These are phyloP conservation scores for Backusella morwellensis DNA, from an alignment of 192 early-diverging fungal genomes.

Conservation along the genomic window DNA sequence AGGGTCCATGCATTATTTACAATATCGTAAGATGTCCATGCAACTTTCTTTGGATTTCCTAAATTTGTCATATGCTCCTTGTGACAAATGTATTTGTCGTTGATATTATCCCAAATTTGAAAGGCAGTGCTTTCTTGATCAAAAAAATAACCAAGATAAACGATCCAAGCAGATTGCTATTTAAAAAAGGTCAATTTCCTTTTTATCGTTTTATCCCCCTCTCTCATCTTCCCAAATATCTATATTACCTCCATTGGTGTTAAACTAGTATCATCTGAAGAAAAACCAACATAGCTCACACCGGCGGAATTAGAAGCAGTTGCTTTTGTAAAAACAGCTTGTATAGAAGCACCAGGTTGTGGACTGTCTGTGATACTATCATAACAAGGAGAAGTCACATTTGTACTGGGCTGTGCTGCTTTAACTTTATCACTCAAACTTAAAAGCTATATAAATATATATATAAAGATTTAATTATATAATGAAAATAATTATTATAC, in stretches of 20 bases:
- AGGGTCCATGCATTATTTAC: neutral
- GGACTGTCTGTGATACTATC: neutral
- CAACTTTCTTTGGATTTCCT: neutral
- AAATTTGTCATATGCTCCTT: neutral
- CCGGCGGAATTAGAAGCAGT: neutral
- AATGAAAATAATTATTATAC: neutral
- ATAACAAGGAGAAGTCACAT: conserved; percentile 18
- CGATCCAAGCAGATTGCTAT: conserved; percentile 15
- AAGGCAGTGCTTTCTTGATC: neutral
- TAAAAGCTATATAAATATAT: conserved; percentile 12
- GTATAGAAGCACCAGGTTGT: neutral
- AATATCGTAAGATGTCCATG: conserved; percentile 7
- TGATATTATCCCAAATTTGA: neutral
- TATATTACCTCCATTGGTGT: conserved; percentile 13
- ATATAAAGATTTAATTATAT: neutral
- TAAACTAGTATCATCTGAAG: neutral
- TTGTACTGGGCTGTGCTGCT: conserved; percentile 1
- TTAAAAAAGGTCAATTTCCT: neutral
- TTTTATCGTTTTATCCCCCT: neutral
- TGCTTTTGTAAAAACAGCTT: neutral
- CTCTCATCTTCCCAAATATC: neutral
- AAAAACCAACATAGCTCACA: neutral
- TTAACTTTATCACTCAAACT: neutral
- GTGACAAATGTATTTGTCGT: conserved; percentile 6
- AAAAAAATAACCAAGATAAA: conserved; percentile 12